phyloP scores from a whole-genome alignment of 2,329 filamentous ascomycete genomes.

The Eutypella sp. region DNA sequence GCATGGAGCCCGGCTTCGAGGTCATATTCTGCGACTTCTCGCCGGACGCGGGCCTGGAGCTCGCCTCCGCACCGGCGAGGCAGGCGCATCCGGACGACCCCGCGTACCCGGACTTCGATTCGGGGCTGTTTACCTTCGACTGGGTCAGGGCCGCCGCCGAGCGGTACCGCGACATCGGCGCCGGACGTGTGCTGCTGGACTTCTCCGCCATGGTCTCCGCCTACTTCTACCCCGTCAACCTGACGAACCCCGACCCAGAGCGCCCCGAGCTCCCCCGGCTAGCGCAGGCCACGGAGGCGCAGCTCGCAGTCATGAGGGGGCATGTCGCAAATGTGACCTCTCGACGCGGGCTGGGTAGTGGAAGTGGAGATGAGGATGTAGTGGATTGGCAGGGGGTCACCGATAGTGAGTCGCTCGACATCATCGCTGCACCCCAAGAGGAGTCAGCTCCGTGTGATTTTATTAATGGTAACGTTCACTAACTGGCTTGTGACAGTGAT shows the following conservation, averaged over 20 bases:
- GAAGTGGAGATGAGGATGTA: slow-evolving; percentile 17
- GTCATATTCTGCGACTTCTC: slow-evolving; percentile 55
- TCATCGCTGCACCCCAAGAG: slow-evolving; percentile 51
- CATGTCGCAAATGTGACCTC: slow-evolving; percentile 38
- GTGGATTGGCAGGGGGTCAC: slow-evolving; percentile 63
- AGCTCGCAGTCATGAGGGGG: slow-evolving; percentile 31
- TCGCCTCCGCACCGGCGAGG: slow-evolving; percentile 28
- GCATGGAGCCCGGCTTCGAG: slow-evolving; percentile 55
- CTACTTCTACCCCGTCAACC: slow-evolving; percentile 46
- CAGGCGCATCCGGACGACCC: slow-evolving; percentile 9
- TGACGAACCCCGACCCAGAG: slow-evolving; percentile 35
- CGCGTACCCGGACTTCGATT: slow-evolving; percentile 6
- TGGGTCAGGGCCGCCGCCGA: slow-evolving; percentile 37
- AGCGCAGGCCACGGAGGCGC: slow-evolving; percentile 19
- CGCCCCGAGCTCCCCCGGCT: slow-evolving; percentile 30
- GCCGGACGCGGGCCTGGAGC: slow-evolving; percentile 34
- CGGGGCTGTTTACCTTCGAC: slow-evolving; percentile 25
- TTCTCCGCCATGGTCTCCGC: slow-evolving; percentile 48
- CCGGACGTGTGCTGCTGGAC: slow-evolving; percentile 37
- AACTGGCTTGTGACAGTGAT: no score
- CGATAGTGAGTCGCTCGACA: slow-evolving; percentile 67
- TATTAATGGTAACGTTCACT: no score
- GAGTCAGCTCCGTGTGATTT: background rate
- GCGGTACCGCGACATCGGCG: slow-evolving; percentile 42
- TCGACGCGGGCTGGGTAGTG: slow-evolving; percentile 21